Evolutionary conservation across 1,284 basidiomycete species (phyloP).

Genomic region (Puccinia coronata): DNA sequence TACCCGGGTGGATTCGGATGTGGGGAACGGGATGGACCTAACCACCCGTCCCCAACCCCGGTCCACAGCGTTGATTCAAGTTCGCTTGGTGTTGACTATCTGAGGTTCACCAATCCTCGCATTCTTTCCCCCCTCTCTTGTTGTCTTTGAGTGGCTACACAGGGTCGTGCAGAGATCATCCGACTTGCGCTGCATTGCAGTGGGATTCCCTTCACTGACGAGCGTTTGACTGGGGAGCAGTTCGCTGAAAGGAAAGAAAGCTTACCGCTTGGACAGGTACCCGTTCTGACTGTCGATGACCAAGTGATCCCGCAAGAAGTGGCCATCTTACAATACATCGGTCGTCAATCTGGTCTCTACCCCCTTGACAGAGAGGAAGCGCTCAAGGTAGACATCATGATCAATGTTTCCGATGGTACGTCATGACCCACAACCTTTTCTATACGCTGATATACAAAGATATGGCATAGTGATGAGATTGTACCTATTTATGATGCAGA

Average conservation of each 20-base stretch:
- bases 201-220: not conserved
- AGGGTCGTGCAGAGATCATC: not conserved
- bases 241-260: not conserved
- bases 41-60: too few relatives aligned
- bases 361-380: not conserved
- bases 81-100: too few relatives aligned
- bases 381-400: not conserved
- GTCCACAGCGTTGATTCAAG: too few relatives aligned
- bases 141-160: too few relatives aligned
- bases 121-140: too few relatives aligned
- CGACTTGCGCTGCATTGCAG: not conserved
- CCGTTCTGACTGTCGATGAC: not conserved
- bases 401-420: not conserved
- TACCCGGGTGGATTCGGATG: too few relatives aligned
- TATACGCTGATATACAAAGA: too few relatives aligned
- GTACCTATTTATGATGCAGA: not conserved
- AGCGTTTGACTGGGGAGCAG: not conserved
- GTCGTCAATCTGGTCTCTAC: not conserved
- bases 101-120: too few relatives aligned
- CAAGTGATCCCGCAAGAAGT: slow-evolving; percentile 9
- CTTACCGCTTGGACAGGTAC: not conserved
- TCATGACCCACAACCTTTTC: not conserved
- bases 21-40: too few relatives aligned
- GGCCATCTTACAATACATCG: not conserved
- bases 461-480: not conserved